Evolutionary conservation across 352 stramenopile species (phyloP), one percentile per base, ranked within the genome.

Genomic region (Phytopythium litorale): DNA sequence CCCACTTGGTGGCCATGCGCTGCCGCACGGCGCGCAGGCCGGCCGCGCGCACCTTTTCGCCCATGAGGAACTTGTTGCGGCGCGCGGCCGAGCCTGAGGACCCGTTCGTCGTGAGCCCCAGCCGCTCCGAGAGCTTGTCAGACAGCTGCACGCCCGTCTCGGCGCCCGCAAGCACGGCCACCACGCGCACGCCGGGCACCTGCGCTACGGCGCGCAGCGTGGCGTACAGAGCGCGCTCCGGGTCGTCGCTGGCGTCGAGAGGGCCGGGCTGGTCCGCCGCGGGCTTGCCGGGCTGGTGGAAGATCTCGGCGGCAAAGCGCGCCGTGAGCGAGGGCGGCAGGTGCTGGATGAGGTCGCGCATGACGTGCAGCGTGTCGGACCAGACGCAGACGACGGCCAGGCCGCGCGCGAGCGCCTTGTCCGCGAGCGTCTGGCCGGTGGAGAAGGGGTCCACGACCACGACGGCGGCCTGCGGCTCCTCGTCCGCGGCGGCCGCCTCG

Each of bases 361-460:
- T 88, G 58, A 92, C 81, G 21, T 81, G 64, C 4, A 94, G 74
- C 55, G 84, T 92, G 66, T 94, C 84, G 46, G 80, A 91, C 66
- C 90, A 91, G 42, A 92, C 70, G 62, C 79, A 87, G 62, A 94
- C 64, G 67, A 73, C 85, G 2, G 75, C 81, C 67, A 95, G 98
- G 32, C 94, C 96, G 46, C 89, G 86, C 55, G 79, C 85, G 51
- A 88, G 60, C 2, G 95, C 89, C 62, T 95, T 87, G 60, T 97
- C 76, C 1, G 90, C 94, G 28, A 99, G 70, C 50, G 97, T 86
- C 70, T 90, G 95, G 62, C 95, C 97, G 51, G 96, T 98, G 0
- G 90, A 97, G 73, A 98, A 98, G 7, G 96, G 94, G 67, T 98
- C 94, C 12, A 99, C 88, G 37, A 98, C 76, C n/a, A 98, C 91